Evolutionary conservation across 805 yeast genomes (phyloP).

Genomic region (Blastobotrys attinorum): DNA sequence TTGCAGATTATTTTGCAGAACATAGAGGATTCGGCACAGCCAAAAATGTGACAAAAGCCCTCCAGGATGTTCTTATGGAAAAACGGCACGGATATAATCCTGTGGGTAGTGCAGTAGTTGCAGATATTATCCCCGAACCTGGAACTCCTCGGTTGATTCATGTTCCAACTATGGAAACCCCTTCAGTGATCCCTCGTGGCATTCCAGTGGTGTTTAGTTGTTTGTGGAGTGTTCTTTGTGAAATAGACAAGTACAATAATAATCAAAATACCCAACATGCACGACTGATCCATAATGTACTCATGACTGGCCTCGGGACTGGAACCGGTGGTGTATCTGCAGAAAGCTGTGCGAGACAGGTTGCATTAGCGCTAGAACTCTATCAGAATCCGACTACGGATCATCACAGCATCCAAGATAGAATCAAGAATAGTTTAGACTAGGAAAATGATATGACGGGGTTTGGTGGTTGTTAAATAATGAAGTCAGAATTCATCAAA

Average conservation of each 20-base stretch:
- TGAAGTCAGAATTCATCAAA: no score
- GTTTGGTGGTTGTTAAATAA: no score
- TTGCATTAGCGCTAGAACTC: constrained; percentile 27
- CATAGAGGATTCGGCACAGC: constrained; percentile 15
- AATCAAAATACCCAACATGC: background rate
- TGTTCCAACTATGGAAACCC: constrained; percentile 35
- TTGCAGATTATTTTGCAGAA: constrained; percentile 24
- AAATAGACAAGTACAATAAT: constrained; percentile 13
- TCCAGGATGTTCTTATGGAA: constrained; percentile 10
- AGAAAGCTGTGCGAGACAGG: constrained; percentile 28
- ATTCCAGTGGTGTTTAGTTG: constrained; percentile 30
- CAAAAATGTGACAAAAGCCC: constrained; percentile 9
- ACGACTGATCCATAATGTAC: constrained; percentile 20
- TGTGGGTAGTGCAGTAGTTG: constrained; percentile 25
- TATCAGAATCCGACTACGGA: constrained; percentile 1
- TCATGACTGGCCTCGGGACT: constrained; percentile 35
- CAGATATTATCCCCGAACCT: constrained; percentile 20
- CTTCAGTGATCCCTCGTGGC: constrained; percentile 14
- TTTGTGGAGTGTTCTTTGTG: constrained; percentile 31
- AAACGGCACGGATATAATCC: constrained; percentile 29
- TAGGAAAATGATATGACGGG: no score
- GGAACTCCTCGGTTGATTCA: constrained; percentile 29
- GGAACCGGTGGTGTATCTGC: constrained; percentile 33
- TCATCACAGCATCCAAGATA: no score
- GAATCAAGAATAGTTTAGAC: no score